Conservation (phyloP, 2,329 filamentous ascomycete genomes). For the Stenocarpella maydis region DNA sequence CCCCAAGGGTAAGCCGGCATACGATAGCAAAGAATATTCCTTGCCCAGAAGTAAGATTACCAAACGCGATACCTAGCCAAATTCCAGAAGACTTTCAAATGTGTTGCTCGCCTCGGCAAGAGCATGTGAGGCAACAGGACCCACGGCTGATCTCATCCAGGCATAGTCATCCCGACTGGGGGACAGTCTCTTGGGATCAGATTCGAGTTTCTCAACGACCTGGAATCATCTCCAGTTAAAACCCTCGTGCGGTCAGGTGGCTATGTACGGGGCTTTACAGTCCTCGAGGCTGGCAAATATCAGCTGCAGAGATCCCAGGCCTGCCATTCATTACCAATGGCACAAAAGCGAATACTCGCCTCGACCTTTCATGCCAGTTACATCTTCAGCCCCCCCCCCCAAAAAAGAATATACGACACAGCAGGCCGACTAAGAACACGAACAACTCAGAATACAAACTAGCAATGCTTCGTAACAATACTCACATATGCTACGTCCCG, state of each 20-base stretch:
- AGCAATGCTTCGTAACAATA: conserved; percentile 35
- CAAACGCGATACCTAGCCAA: no score
- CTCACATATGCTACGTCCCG: conserved; percentile 21
- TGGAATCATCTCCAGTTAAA: not conserved
- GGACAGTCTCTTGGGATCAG: not conserved
- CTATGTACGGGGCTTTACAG: no score
- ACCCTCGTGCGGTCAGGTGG: no score
- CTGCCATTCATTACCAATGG: not conserved
- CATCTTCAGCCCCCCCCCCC: no score
- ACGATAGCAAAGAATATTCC: no score
- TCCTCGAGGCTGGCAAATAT: not conserved
- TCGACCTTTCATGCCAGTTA: not conserved
- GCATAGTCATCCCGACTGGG: not conserved
- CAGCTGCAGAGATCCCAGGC: no score
- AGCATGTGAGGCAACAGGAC: not conserved
- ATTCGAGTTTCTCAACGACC: no score
- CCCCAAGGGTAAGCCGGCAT: no score
- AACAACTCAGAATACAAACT: conserved; percentile 14
- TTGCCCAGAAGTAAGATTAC: no score
- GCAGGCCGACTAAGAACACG: not conserved
- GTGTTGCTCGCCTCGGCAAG: not conserved
- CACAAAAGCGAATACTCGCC: not conserved
- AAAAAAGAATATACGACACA: not conserved
- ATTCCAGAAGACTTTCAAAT: no score
- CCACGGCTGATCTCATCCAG: not conserved